Conservation (phyloP, 108 stramenopile species). For the Cyclotella kingstonii region DNA sequence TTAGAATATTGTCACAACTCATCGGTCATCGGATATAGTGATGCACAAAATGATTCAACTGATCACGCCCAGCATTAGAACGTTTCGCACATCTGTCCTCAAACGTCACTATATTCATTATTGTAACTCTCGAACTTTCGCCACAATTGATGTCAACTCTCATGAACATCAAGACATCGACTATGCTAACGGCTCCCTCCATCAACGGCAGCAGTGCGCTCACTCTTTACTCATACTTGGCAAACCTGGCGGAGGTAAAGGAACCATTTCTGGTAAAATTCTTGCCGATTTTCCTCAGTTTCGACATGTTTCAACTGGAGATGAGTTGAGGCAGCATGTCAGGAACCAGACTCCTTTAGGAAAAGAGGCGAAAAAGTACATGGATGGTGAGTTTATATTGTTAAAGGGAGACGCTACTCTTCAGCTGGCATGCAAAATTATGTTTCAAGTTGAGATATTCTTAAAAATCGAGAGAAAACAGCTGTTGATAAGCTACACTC, state of each 20-base stretch:
- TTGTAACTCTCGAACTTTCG: conserved; percentile 4
- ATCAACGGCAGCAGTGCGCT: conserved; percentile 7
- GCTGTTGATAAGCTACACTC: not conserved
- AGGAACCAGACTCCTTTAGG: conserved; percentile 78
- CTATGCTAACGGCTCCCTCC: not conserved
- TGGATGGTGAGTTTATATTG: conserved; percentile 56
- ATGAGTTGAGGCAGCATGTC: conserved; percentile 92
- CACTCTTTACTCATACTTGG: conserved; percentile 83
- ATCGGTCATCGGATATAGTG: too few relatives aligned
- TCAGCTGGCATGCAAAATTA: too few relatives aligned
- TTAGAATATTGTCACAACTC: too few relatives aligned
- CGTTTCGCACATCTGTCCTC: conserved; percentile 2
- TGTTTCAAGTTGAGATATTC: too few relatives aligned
- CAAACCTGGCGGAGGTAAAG: conserved; percentile 97
- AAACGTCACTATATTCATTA: not conserved
- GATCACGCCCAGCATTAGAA: conserved; percentile 12
- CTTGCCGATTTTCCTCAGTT: conserved; percentile 85
- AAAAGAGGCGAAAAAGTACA: conserved; percentile 81
- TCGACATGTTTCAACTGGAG: conserved; percentile 93
- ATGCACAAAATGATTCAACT: conserved; percentile 12
- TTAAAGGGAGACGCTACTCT: too few relatives aligned
- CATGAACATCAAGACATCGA: not conserved
- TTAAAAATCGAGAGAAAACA: too few relatives aligned
- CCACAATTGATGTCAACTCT: conserved; percentile 1
- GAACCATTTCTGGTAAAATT: conserved; percentile 93